Base-by-base conservation (phyloP, 768 basidiomycete genomes). In the Hypsizygus marmoreus region DNA sequence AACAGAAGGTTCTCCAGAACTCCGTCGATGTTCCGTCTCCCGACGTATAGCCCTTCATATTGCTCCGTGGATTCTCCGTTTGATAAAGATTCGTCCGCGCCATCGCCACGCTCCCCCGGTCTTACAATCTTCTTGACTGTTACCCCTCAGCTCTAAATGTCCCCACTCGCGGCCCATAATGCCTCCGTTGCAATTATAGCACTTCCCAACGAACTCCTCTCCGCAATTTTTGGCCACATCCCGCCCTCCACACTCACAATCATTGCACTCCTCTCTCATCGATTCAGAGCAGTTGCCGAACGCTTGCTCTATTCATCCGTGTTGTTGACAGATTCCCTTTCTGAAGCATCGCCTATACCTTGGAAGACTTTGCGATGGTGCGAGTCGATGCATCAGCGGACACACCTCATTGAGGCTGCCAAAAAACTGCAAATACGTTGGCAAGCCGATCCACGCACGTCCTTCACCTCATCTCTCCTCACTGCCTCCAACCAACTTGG, bases 201-300 rank as follows among this genome's bases (percentile, higher is more conserved):
- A 13, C 65, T 82, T 8, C 81, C 82, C 11, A 83, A 79, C 64
- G 82, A 84, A 63, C 77, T 74, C 16, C 73, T 83, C 47, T 57
- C 58, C 33, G 63, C 71, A 43, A 77, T 83, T 47, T 76, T 83
- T 54, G 59, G 61, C 24, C 50, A 68, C 16, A 67, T 76, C 13
- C 40, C 69, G 16, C 57, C 69, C 10, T 30, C 62, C 22, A 58
- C 61, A 6, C 75, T 84, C 45, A 63, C 69, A 29, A 51, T 60
- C 40, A 54, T 76, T 45, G 55, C 77, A 19, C 63, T 69, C 45
- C 74, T 78, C 42, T 81, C 76, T n/a, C 69, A 58, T 35, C 64
- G 63, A 9, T 74, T 73, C 59, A 72, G 70, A 58, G 76, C 70
- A 25, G 74, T 83, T 28, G 81, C 80, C 2, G 82, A 84, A 60